Evolutionary conservation across 139 green algal species (phyloP).

Genomic region (Coelastrella sp.): DNA sequence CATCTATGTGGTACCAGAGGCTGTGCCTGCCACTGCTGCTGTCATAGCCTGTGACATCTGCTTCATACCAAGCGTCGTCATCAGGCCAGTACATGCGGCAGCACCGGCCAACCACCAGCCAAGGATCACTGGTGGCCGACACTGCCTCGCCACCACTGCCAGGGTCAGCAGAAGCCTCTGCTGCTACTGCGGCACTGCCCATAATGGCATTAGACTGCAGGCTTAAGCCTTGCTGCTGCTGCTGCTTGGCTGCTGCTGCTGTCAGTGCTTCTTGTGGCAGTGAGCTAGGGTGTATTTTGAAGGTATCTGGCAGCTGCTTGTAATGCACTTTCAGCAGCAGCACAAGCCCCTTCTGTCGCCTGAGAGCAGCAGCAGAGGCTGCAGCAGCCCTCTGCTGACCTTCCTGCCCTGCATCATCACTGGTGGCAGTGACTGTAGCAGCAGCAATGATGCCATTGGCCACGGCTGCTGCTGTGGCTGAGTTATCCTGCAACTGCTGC

Average conservation of each 20-base stretch:
- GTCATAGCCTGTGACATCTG: conserved; percentile 64
- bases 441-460: conserved; percentile 16
- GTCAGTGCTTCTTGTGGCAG: neutral
- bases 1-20: conserved; percentile 77
- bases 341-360: conserved; percentile 8
- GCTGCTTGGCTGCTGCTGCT: conserved; percentile 35
- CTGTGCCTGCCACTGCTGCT: conserved; percentile 50
- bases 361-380: conserved; percentile 10
- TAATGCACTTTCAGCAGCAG: conserved; percentile 19
- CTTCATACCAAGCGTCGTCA: conserved; percentile 82
- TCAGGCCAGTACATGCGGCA: conserved; percentile 74
- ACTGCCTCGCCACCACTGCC: neutral
- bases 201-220: neutral
- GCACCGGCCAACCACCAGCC: conserved; percentile 46
- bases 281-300: conserved; percentile 9
- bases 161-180: conserved; percentile 2
- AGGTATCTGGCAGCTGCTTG: conserved; percentile 20
- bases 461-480: neutral
- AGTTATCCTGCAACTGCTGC: conserved; percentile 22
- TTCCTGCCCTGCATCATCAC: neutral
- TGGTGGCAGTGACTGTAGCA: neutral
- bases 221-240: neutral
- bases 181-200: conserved; percentile 19
- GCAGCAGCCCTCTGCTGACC: neutral
- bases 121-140: neutral